A percentile compares a stretch with the other conserved stretches of the same genome.
phyloP scores from a whole-genome alignment of 2,329 filamentous ascomycete genomes.

The Xenosphaeropsis pyriputrescens region DNA sequence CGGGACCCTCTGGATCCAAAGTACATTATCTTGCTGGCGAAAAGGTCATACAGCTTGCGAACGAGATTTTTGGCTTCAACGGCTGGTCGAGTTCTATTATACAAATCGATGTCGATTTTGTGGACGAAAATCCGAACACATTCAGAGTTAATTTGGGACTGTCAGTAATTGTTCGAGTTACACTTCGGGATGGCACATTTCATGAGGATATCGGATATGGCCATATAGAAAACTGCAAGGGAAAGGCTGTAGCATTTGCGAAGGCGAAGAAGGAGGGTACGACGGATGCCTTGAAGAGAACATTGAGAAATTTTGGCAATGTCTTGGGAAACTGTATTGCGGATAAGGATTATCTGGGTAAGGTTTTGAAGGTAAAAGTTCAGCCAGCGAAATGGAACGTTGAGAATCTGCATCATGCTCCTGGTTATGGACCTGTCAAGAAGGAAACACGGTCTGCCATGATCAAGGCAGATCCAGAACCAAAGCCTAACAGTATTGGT shows the following conservation, averaged over 20 bases:
- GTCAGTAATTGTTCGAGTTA: slow-evolving; percentile 82
- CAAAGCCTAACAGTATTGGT: slow-evolving; percentile 2
- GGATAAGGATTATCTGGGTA: slow-evolving; percentile 83
- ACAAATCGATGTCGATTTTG: slow-evolving; percentile 89
- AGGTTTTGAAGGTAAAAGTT: slow-evolving; percentile 81
- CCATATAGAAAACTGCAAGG: slow-evolving; percentile 89
- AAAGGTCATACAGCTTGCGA: slow-evolving; percentile 89
- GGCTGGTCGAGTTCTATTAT: slow-evolving; percentile 96
- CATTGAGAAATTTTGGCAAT: slow-evolving; percentile 85
- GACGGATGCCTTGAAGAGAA: slow-evolving; percentile 83
- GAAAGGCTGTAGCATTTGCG: slow-evolving; percentile 90
- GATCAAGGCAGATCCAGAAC: neutral
- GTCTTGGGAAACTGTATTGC: slow-evolving; percentile 97
- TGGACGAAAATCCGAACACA: slow-evolving; percentile 70
- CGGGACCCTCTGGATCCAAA: slow-evolving; percentile 70
- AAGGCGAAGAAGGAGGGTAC: slow-evolving; percentile 98
- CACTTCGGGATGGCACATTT: slow-evolving; percentile 83
- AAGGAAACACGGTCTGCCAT: slow-evolving; percentile 16
- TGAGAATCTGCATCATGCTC: slow-evolving; percentile 67
- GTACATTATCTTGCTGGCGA: slow-evolving; percentile 94
- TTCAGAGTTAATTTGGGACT: slow-evolving; percentile 73
- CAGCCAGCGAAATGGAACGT: slow-evolving; percentile 65
- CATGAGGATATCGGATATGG: slow-evolving; percentile 98
- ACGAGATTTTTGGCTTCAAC: slow-evolving; percentile 94
- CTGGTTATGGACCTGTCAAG: slow-evolving; percentile 35